A percentile compares a stretch with the other conserved stretches of the same genome.
Evolutionary conservation across 768 basidiomycete genomes (phyloP).

Genomic region (Mycena kentingensis): DNA sequence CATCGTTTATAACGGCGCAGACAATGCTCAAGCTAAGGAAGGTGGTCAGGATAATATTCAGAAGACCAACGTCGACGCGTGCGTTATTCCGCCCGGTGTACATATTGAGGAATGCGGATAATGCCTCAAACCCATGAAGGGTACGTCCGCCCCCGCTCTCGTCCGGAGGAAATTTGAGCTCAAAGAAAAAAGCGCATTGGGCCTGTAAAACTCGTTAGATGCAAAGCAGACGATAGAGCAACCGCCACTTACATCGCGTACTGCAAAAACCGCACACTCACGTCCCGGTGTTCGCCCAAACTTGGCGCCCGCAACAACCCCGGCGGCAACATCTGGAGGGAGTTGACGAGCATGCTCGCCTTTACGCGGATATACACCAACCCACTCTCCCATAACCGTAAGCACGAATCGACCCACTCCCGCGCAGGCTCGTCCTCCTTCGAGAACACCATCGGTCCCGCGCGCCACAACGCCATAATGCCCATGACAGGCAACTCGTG

Average conservation of each 20-base stretch:
- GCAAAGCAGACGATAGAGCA: not conserved
- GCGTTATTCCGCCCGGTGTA: conserved; percentile 55
- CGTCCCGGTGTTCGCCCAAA: conserved; percentile 37
- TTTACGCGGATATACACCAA: conserved; percentile 68
- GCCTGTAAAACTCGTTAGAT: conserved; percentile 33
- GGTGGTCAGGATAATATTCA: not conserved
- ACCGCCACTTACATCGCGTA: conserved; percentile 48
- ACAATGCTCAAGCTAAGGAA: conserved; percentile 42
- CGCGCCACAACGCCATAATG: conserved; percentile 70
- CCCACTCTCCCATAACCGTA: conserved; percentile 63
- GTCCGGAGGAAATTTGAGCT: conserved; percentile 58
- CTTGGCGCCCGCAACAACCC: conserved; percentile 46
- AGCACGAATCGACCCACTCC: conserved; percentile 49
- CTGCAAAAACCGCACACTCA: conserved; percentile 48
- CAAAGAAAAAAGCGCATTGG: conserved; percentile 49
- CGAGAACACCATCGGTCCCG: conserved; percentile 55
- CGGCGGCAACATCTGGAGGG: conserved; percentile 47
- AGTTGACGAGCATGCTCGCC: conserved; percentile 53
- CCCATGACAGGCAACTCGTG: conserved; percentile 70
- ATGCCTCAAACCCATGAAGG: conserved; percentile 67
- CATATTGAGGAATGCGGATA: conserved; percentile 59
- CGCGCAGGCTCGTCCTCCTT: conserved; percentile 44
- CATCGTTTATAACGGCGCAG: conserved; percentile 53
- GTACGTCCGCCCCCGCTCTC: conserved; percentile 60
- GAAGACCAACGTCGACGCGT: conserved; percentile 19